Evolutionary conservation across 768 basidiomycete species (phyloP), one percentile per base, ranked within the genome.

Genomic region (Xerocomellus intermedius): DNA sequence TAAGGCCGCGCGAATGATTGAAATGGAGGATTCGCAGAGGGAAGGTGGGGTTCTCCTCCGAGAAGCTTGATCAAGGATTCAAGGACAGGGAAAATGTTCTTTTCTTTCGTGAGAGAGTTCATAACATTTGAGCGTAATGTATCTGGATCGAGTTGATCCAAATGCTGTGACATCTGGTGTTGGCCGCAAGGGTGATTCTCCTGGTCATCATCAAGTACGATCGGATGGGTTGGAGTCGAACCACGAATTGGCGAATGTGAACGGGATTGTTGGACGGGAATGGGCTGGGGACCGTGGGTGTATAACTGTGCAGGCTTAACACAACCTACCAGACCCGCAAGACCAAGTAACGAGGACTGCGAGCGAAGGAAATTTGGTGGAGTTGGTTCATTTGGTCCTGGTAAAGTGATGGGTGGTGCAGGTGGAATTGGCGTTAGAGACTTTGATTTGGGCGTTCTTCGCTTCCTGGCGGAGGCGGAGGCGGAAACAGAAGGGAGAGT

Each of bases 281-380:
- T 38, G 19, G 42, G 43, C 7, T 54, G 17, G 12, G 48, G 24
- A 36, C 19, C 35, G n/a, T 57, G 57, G 26, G 54, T 48, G 36
- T 63, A 43, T 19, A 70, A 35, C 7, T 50, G 62, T 26, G 81
- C 74, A 24, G 87, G 83, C 50, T 83, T 84, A 22, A 91, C 75
- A 5, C 82, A 81, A 37, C 80, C 83, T 19, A 91, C 82, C 39
- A 87, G 71, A 35, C 89, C 89, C 12, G 89, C 89, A 17, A 79
- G 77, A 9, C 89, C 89, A 8, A 91, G 77, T 3, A 91, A 74
- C 1, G 85, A 84, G 33, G 83, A 76, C 67, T 91, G 89, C 59
- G 81, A 89, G 30, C 89, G 85, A 48, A 91, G 72, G 53, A 89
- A 87, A 66, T 89, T 83, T 8, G 80, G 71, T 17, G 89, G 89